Evolutionary conservation across 2,329 filamentous ascomycete species (phyloP), one percentile per base, ranked within the genome.

Genomic region (Incumbomyces delicatus): DNA sequence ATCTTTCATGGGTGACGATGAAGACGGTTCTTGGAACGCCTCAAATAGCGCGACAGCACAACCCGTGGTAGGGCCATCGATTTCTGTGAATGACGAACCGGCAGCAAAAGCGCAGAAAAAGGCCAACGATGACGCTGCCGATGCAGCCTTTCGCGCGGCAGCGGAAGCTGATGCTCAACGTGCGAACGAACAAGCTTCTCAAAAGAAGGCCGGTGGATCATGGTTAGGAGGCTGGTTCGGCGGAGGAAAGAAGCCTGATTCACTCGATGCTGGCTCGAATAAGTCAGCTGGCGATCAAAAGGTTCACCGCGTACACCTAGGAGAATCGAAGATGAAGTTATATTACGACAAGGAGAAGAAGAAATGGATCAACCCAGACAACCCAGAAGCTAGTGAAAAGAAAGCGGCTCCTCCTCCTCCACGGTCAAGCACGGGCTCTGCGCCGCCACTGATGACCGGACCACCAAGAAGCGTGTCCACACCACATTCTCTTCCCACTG

Each of bases 331-430:
- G 60, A 95, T 80, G 64, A 87, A 81, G 38, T 95, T 98, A 65
- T 83, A 90, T 56, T 98, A 92, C 60, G 92, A 98, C 61, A 85
- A 88, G 2, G 86, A 95, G n/a, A 76, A 95, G 44, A 94, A 94
- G 71, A 88, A 92, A 63, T 98, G 94, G 94, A 75, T 98, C 63
- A 96, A 98, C 71, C 95, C 95, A 72, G 95, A 95, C 63, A 79
- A 80, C 10, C 82, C 82, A 11, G 70, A 70, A 12, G 76, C 78
- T 6, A 81, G 84, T 46, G 77, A 76, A 27, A 62, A 73, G 18
- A 66, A 69, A n/a, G 80, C 81, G 1, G 81, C 88, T 0, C 85
- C 90, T 1, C 89, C 92, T 1, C 89, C 88, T 3, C 44, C 44
- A 37, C 20, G 29, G 41, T 34, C 27, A 18, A 44, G 20, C 31